These are phyloP conservation scores for Trichoderma oligosporum DNA, from an alignment of 2,329 filamentous ascomycete genomes.

Conservation along the genomic window DNA sequence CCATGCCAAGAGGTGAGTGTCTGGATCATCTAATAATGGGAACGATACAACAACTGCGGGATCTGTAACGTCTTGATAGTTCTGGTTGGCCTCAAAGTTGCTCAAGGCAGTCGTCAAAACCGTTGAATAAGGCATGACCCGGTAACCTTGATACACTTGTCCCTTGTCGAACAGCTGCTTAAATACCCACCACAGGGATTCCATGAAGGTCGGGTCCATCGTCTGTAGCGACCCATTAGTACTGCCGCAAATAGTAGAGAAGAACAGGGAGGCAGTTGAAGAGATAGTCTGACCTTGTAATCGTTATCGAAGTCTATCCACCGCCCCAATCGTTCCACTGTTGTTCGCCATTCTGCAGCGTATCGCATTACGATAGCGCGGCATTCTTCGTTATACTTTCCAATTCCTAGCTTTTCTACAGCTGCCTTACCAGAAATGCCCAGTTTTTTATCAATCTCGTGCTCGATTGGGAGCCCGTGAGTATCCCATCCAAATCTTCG, in stretches of 20 bases:
- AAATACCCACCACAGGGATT: conserved; percentile 95
- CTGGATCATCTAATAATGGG: conserved; percentile 72
- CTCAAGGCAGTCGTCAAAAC: conserved; percentile 83
- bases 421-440: conserved; percentile 84
- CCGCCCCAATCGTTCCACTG: conserved; percentile 81
- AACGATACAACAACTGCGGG: conserved; percentile 87
- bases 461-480: conserved; percentile 90
- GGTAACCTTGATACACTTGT: conserved; percentile 82
- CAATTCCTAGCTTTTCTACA: conserved; percentile 80
- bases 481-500: conserved; percentile 93
- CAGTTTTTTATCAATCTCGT: conserved; percentile 95
- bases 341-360: conserved; percentile 79
- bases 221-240: conserved; percentile 49
- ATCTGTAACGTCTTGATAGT: conserved; percentile 90
- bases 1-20: conserved; percentile 77
- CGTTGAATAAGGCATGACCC: conserved; percentile 94
- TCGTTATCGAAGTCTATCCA: conserved; percentile 99
- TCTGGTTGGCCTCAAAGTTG: conserved; percentile 91
- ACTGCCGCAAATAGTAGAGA: background rate
- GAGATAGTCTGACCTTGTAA: conserved; percentile 64
- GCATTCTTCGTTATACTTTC: conserved; percentile 88
- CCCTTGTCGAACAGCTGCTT: conserved; percentile 89
- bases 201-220: conserved; percentile 95
- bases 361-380: conserved; percentile 91
- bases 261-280: background rate